Evolutionary conservation across 2,329 filamentous ascomycete genomes (phyloP).

Genomic region (Zalaria obscura): DNA sequence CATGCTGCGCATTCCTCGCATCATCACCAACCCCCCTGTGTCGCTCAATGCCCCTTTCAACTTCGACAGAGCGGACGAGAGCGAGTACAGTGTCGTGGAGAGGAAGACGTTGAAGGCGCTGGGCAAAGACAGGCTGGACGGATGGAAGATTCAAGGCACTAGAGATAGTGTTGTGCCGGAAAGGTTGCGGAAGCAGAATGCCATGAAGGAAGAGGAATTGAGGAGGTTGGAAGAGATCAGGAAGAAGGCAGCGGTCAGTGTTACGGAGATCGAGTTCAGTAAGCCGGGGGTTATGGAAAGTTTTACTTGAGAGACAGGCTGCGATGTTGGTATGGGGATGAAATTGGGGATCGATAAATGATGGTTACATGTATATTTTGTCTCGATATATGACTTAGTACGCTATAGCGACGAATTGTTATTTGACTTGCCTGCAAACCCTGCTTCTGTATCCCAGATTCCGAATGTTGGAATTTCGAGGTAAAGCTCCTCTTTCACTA

Average conservation of each 20-base stretch:
- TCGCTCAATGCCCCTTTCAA: constrained; percentile 36
- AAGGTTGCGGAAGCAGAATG: constrained; percentile 31
- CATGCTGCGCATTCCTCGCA: constrained; percentile 24
- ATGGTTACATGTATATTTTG: no score
- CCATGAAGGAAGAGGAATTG: constrained; percentile 27
- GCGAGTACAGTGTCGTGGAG: constrained; percentile 41
- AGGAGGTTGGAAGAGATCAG: not conserved
- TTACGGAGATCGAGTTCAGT: not conserved
- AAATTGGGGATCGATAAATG: no score
- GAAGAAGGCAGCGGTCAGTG: not conserved
- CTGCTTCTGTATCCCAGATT: no score
- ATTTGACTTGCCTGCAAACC: no score
- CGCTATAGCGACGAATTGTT: no score
- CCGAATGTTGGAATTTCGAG: no score
- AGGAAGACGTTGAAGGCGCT: constrained; percentile 37
- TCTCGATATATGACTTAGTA: no score
- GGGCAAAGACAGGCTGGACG: constrained; percentile 29
- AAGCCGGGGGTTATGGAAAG: not conserved
- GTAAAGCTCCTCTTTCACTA: no score
- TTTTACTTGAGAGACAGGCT: not conserved
- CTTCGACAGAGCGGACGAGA: constrained; percentile 34
- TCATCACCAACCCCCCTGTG: constrained; percentile 44
- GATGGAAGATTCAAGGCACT: constrained; percentile 37
- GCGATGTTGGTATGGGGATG: no score
- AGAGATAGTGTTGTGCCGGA: constrained; percentile 38